Evolutionary conservation across 345 rosid species (phyloP), one percentile per base, ranked within the genome.

Genomic region (Raphanus sativus): DNA sequence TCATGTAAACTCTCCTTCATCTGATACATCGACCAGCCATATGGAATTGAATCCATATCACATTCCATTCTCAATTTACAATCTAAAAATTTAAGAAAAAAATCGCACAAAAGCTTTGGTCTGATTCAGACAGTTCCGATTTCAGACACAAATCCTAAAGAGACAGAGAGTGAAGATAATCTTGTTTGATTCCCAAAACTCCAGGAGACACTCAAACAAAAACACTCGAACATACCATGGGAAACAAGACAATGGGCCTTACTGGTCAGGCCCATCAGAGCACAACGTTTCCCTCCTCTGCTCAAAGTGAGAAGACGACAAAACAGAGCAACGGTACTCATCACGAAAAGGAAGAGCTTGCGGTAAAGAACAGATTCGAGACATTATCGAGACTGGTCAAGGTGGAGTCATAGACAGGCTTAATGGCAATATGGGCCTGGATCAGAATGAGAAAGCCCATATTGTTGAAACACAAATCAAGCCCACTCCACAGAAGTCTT

Each of bases 51-150:
- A 52, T 64, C 56, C 40, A 4, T 64, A 3, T 52, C 10, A 74
- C 28, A 65, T 65, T 56, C 40, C 33, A 1, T 59, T 59, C 66
- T 26, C 72, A 67, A 15, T 21, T 33, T 42, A 67, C 13, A 58
- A 62, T 73, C 76, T 73, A 40, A 21, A 17, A 60, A 4, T 15
- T n/a, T 38, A 38, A 38, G 42, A 1, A 8, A 32, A 58, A 36
- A 54, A 21, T 5, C 30, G 8, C 28, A 7, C 29, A 69, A 54
- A 34, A 70, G 13, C 48, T 69, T 54, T 11, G 3, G 30, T 59
- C 36, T 70, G 36, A 70, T 38, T 13, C 75, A 71, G 15, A 34
- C 40, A 66, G n/a, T 40, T 63, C 33, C 70, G 52, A 64, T 73
- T 64, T 9, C 34, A 64, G 7, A 48, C 25, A 9, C 34, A 38